These are phyloP conservation scores for Fusarium siculi DNA, from an alignment of 2,329 filamentous ascomycete species.

Conservation along the genomic window DNA sequence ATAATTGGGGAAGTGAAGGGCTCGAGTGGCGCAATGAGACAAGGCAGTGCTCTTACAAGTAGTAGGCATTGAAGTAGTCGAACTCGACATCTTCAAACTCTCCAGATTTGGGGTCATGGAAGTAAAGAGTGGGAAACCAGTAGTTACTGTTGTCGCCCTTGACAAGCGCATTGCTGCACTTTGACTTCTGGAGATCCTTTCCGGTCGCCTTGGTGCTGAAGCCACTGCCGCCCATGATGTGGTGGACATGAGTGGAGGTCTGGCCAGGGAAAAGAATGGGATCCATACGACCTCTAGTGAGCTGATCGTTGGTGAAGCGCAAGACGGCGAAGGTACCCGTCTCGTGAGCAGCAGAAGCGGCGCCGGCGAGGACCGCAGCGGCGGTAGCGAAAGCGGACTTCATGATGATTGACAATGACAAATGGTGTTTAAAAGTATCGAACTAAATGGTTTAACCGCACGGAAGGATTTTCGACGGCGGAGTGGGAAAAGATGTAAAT, in stretches of 20 bases:
- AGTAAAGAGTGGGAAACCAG: constrained; percentile 80
- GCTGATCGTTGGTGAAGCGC: constrained; percentile 73
- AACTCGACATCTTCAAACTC: constrained; percentile 73
- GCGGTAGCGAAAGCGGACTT: constrained; percentile 48
- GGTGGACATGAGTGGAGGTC: constrained; percentile 73
- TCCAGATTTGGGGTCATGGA: constrained; percentile 69
- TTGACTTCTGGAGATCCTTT: constrained; percentile 66
- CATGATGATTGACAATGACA: constrained; percentile 45
- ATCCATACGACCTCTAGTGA: constrained; percentile 71
- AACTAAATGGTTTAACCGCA: background rate
- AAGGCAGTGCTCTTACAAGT: constrained; percentile 63
- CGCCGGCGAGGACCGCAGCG: constrained; percentile 53
- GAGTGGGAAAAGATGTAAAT: constrained; percentile 5
- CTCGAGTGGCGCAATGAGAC: background rate
- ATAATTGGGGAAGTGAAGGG: background rate
- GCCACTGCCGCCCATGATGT: constrained; percentile 75
- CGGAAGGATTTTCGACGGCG: background rate
- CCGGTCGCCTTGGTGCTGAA: constrained; percentile 73
- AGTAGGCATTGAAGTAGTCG: constrained; percentile 81
- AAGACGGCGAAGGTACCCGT: constrained; percentile 73
- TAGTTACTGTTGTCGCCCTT: constrained; percentile 78
- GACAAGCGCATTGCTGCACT: constrained; percentile 77
- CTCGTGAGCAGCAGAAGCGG: constrained; percentile 53
- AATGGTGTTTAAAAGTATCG: constrained; percentile 7
- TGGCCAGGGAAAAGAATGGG: constrained; percentile 73